A percentile compares a stretch with the other conserved stretches of the same genome.
phyloP scores from a whole-genome alignment of 2,329 filamentous ascomycete species.

The Alternaria sp. region DNA sequence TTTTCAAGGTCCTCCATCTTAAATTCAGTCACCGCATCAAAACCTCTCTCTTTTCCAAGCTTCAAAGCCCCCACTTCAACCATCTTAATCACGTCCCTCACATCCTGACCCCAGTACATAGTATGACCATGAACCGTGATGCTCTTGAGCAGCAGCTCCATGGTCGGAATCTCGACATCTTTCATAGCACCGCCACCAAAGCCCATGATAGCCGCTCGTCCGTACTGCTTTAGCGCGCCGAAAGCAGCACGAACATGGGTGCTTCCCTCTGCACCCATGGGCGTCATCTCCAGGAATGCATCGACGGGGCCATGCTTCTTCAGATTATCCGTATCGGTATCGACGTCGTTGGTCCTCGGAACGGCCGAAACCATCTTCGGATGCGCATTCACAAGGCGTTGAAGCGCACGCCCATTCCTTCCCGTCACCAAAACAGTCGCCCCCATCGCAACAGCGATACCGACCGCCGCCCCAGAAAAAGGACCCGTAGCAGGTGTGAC shows the following conservation, averaged over 20 bases:
- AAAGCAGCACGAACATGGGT: constrained; percentile 52
- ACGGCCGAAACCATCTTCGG: neutral
- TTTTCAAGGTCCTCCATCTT: neutral
- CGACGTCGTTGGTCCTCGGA: neutral
- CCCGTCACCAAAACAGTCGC: neutral
- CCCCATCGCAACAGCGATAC: neutral
- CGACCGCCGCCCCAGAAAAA: neutral
- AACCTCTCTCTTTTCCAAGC: constrained; percentile 29
- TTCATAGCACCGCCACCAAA: constrained; percentile 3
- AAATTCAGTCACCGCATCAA: neutral
- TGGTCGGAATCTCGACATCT: neutral
- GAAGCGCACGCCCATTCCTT: neutral
- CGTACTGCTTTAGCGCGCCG: neutral
- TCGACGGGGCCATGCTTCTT: neutral
- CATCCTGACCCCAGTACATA: constrained; percentile 52
- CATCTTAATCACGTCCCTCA: constrained; percentile 50
- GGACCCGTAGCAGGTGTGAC: constrained; percentile 8
- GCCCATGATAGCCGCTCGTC: constrained; percentile 12
- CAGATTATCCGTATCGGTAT: neutral
- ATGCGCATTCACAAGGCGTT: neutral
- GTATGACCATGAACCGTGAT: constrained; percentile 39
- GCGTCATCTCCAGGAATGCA: neutral
- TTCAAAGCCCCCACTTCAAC: constrained; percentile 50
- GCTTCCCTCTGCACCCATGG: constrained; percentile 43
- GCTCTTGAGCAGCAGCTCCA: constrained; percentile 42